Percentiles rank a stretch among this genome's conserved stretches.
Evolutionary conservation across 768 basidiomycete species (phyloP).

Genomic region (Suillus sp.): DNA sequence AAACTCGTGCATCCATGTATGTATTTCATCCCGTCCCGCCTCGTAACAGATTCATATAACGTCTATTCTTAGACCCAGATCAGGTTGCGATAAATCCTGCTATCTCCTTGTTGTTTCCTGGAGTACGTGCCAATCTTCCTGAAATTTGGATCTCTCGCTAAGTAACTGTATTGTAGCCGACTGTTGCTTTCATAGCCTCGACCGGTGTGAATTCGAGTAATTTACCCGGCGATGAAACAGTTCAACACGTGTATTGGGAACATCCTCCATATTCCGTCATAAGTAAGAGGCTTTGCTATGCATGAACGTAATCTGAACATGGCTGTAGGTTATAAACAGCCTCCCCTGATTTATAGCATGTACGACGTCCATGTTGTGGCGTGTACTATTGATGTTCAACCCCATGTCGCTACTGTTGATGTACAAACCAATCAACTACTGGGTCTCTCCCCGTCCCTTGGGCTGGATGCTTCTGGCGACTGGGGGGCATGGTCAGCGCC

Average conservation of each 20-base stretch:
- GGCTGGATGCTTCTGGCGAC: not conserved
- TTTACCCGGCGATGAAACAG: not conserved
- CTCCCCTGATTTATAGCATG: not conserved
- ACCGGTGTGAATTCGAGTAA: slow-evolving; percentile 13
- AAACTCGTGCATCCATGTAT: not conserved
- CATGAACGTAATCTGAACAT: not conserved
- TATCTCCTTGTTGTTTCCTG: not conserved
- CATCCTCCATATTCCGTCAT: not conserved
- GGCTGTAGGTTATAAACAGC: not conserved
- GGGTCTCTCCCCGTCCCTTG: not conserved
- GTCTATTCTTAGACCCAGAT: not conserved
- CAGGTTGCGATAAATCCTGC: not conserved
- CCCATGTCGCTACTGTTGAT: slow-evolving; percentile 10
- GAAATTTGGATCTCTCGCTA: not conserved
- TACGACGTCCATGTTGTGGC: slow-evolving; percentile 15
- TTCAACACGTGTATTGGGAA: slow-evolving; percentile 4
- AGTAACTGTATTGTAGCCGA: not conserved
- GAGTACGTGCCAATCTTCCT: slow-evolving; percentile 1
- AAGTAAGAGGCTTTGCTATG: not conserved
- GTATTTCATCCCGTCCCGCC: not conserved
- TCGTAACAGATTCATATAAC: not conserved
- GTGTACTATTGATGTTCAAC: slow-evolving; percentile 12
- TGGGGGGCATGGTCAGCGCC: not conserved
- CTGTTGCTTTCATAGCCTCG: slow-evolving; percentile 17
- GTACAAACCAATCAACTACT: slow-evolving; percentile 4